Evolutionary conservation across 768 basidiomycete genomes (phyloP), one percentile per base, ranked within the genome.

Genomic region (Tulasnella sp.): DNA sequence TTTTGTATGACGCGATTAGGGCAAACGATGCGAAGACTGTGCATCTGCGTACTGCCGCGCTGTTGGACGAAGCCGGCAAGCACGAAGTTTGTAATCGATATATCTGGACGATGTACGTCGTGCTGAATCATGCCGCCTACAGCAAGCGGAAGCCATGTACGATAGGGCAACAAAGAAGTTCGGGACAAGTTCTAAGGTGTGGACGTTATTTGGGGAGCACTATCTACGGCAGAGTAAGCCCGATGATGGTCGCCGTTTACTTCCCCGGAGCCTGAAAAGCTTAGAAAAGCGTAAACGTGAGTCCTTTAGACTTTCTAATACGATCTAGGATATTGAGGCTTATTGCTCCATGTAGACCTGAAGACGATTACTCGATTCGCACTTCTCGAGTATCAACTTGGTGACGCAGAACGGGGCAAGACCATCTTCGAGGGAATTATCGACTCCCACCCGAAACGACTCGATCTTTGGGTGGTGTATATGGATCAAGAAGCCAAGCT

Each of bases 371-470:
- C 90, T 56, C 88, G 86, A 67, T 97, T 97, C 70, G 94, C 94
- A 1, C 86, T 93, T 65, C 75, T 98, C 19, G 96, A 99, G 70
- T 99, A 97, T 73, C 94, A 87, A 69, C 75, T 85, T 29, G 96
- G 93, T 2, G 96, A 98, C 65, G 77, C 89, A 1, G 96, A 99
- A 70, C 83, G 96, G 49, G 96, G 94, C 27, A 88, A 87, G 69
- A 99, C 95, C 0, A 78, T 99, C 52, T 97, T 96, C 62, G 95
- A 98, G 69, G 96, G 95, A 45, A 89, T 99, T 64, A 75, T 98
- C 45, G 94, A 96, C 72, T 90, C 88, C 13, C 92, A 97, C 74
- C 86, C 92, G 3, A 97, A 94, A 72, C 81, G 91, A 58, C 86
- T 93, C 79, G 93, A 98, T 67, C 74, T 97, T 51, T 98, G 96